phyloP scores from a whole-genome alignment of 176 grass and related monocot species.

The Raddia guianensis region DNA sequence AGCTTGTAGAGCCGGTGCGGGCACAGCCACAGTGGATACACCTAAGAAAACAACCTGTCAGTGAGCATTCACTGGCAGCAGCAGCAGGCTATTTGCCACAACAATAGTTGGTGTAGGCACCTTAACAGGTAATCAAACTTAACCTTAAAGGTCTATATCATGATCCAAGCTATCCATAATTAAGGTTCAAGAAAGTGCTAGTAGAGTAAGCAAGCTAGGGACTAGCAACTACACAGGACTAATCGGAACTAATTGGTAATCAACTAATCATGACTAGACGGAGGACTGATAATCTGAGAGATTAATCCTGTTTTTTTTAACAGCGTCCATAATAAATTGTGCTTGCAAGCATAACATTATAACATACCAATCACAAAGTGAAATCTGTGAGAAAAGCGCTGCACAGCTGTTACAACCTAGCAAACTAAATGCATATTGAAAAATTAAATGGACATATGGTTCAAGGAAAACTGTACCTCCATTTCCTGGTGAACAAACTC shows the following conservation, averaged over 20 bases:
- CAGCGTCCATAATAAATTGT: no score
- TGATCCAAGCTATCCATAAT: not conserved
- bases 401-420: not conserved
- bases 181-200: no score
- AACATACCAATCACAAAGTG: not conserved
- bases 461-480: constrained; percentile 56
- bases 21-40: constrained; percentile 93
- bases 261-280: no score
- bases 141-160: not conserved
- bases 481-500: constrained; percentile 84
- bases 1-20: constrained; percentile 93
- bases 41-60: constrained; percentile 30
- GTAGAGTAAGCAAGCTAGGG: no score
- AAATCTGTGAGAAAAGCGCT: not conserved
- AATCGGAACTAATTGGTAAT: no score
- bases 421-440: not conserved
- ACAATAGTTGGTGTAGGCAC: no score
- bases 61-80: no score
- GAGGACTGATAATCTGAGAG: no score
- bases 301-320: no score
- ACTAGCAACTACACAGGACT: no score
- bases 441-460: not conserved
- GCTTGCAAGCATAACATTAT: no score
- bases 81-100: no score
- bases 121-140: not conserved